phyloP scores from a whole-genome alignment of 2,329 filamentous ascomycete species.

The Macrophomina phaseolina region DNA sequence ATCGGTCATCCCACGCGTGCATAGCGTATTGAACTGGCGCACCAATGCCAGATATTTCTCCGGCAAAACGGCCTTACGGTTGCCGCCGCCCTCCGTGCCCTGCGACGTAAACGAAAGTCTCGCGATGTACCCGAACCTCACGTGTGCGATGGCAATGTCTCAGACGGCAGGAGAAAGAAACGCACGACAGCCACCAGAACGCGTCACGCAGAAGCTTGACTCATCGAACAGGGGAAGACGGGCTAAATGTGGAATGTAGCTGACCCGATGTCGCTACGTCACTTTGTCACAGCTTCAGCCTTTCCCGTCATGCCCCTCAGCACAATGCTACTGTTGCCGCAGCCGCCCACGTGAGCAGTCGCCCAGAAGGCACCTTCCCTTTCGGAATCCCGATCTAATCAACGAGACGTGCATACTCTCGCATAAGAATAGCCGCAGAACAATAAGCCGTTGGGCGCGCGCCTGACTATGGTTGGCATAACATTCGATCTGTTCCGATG shows the following conservation, averaged over 20 bases:
- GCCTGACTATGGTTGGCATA: neutral
- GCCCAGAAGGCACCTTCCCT: neutral
- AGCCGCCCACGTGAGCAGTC: constrained; percentile 1
- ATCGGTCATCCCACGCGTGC: constrained; percentile 4
- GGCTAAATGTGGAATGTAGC: neutral
- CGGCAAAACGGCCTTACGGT: neutral
- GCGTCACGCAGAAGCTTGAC: constrained; percentile 2
- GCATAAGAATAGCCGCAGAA: neutral
- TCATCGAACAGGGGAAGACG: neutral
- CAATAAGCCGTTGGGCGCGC: neutral
- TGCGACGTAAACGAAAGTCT: neutral
- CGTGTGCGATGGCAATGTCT: constrained; percentile 11
- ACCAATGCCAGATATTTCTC: neutral
- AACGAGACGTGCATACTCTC: neutral
- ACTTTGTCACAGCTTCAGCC: neutral
- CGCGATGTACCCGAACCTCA: neutral
- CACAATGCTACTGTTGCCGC: neutral
- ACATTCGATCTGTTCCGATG: neutral
- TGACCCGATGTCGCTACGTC: neutral
- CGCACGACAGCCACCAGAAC: constrained; percentile 9
- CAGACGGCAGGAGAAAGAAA: neutral
- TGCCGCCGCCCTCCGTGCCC: constrained; percentile 5
- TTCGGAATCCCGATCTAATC: neutral
- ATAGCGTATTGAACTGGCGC: neutral
- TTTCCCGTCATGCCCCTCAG: neutral